These are phyloP conservation scores for Fragilaria radians DNA, from an alignment of 108 stramenopile species.

Conservation along the genomic window DNA sequence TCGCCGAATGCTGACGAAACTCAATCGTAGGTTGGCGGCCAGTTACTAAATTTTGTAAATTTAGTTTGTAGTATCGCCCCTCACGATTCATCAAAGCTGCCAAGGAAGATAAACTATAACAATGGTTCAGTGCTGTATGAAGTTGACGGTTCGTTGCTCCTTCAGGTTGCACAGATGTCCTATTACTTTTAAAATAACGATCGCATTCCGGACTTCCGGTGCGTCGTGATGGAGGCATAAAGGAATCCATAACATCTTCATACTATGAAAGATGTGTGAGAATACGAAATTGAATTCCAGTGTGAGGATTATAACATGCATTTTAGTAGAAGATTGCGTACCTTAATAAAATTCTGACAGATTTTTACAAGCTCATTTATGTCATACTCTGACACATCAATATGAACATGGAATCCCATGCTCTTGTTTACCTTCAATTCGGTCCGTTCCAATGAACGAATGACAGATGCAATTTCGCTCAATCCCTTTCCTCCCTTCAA, in stretches of 20 bases:
- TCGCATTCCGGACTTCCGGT: slow-evolving; percentile 22
- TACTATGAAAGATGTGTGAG: slow-evolving; percentile 17
- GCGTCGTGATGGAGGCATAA: slow-evolving; percentile 50
- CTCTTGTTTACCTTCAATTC: slow-evolving; percentile 22
- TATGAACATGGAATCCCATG: slow-evolving; percentile 54
- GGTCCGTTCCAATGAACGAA: slow-evolving; percentile 15
- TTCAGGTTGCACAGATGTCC: slow-evolving; percentile 13
- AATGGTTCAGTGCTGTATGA: slow-evolving; percentile 21
- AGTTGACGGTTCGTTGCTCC: slow-evolving; percentile 21
- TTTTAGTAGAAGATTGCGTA: no score
- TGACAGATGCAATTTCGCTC: slow-evolving; percentile 29
- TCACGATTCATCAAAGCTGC: slow-evolving; percentile 31
- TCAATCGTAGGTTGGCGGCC: slow-evolving; percentile 50
- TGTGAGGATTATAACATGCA: no score
- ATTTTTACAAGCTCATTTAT: slow-evolving; percentile 40
- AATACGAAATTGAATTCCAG: no score
- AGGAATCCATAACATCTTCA: slow-evolving; percentile 52
- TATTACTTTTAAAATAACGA: slow-evolving; percentile 38
- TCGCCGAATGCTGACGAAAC: slow-evolving; percentile 60
- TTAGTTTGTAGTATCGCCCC: slow-evolving; percentile 45
- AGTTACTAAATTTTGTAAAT: slow-evolving; percentile 42
- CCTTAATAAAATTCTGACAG: slow-evolving; percentile 55
- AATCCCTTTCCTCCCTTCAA: slow-evolving; percentile 49
- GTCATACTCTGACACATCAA: slow-evolving; percentile 29
- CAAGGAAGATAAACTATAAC: slow-evolving; percentile 19